A percentile compares a stretch with the other conserved stretches of the same genome.
phyloP scores from a whole-genome alignment of 495 filamentous ascomycete genomes.

The Penicillium atrosanguineum region DNA sequence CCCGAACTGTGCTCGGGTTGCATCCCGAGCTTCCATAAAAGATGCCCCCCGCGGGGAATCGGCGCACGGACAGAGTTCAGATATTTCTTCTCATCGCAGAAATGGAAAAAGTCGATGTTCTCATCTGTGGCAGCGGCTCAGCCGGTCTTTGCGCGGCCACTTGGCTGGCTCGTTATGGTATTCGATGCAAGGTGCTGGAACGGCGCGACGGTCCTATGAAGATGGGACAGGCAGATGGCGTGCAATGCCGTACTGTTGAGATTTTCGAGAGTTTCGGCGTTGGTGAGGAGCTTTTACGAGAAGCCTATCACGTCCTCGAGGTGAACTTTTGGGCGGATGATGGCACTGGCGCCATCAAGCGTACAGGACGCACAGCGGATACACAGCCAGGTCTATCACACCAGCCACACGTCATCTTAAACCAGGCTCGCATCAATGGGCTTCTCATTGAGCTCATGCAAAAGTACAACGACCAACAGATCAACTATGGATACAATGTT shows the following conservation, averaged over 20 bases:
- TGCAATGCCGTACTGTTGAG: conserved; percentile 78
- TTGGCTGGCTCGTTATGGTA: conserved; percentile 61
- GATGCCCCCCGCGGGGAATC: conserved; percentile 8
- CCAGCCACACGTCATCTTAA: conserved; percentile 71
- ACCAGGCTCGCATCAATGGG: conserved; percentile 71
- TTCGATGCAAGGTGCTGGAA: conserved; percentile 64
- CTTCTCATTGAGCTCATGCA: conserved; percentile 54
- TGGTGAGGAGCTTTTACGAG: conserved; percentile 65
- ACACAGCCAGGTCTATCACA: conserved; percentile 64
- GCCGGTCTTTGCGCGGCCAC: conserved; percentile 67
- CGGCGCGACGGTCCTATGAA: conserved; percentile 56
- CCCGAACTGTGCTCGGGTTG: conserved; percentile 20
- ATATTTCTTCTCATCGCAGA: not conserved
- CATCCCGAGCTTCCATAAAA: conserved; percentile 19
- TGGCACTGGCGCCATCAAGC: conserved; percentile 43
- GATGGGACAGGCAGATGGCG: conserved; percentile 76
- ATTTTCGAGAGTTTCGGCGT: conserved; percentile 78
- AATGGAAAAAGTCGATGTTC: conserved; percentile 45
- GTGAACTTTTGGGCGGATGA: conserved; percentile 58
- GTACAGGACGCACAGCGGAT: conserved; percentile 56
- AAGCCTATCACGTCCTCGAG: conserved; percentile 70
- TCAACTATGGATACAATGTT: conserved; percentile 64
- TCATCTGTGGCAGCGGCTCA: conserved; percentile 67
- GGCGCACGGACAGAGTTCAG: not conserved
- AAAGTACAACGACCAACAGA: conserved; percentile 39